Base-by-base conservation (phyloP, 176 grass and related monocot genomes). In the Musa beccarii region DNA sequence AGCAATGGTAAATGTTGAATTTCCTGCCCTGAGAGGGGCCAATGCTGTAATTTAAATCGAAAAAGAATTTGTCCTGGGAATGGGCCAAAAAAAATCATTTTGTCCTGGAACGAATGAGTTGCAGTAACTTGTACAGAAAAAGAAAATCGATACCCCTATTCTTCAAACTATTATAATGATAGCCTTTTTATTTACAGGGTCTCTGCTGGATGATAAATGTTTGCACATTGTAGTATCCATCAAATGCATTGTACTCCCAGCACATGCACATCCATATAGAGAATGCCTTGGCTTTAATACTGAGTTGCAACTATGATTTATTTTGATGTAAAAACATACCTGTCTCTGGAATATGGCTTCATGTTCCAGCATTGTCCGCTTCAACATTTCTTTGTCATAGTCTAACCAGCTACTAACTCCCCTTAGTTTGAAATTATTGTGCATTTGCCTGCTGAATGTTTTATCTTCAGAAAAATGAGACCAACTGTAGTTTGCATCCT, bases 331-430 rank as follows among this genome's bases (percentile, higher is more conserved):
- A n/a, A n/a, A 79, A 84, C 56, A 52, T 51, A 96, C 92, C 87
- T 98, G 95, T 68, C 90, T 81, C 81, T 82, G 89, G 73, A 94
- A 98, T 73, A 84, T 81, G 71, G 89, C 84, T 79, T 98, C 95
- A 84, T 98, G 95, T 80, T 91, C 84, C 72, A 98, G 88, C 84
- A 98, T 94, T 63, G 83, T 84, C 59, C 77, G 78, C 78, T 87
- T 91, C 63, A 98, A 79, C 86, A 84, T 86, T 84, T 94, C 86
- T 78, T 91, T 98, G 65, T 98, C 90, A 72, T 79, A 84, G 19
- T 85, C 85, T 11, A 77, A 83, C 80, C 82, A 88, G 74, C 79
- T 79, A 79, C 77, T 66, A 12, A 82, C 12, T 23, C 59, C 53
- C 56, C 72, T 74, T 75, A 72, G 19, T 53, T 76, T 59, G 84